Conservation (phyloP, 768 basidiomycete genomes). For the Multifurca ochricompacta region DNA sequence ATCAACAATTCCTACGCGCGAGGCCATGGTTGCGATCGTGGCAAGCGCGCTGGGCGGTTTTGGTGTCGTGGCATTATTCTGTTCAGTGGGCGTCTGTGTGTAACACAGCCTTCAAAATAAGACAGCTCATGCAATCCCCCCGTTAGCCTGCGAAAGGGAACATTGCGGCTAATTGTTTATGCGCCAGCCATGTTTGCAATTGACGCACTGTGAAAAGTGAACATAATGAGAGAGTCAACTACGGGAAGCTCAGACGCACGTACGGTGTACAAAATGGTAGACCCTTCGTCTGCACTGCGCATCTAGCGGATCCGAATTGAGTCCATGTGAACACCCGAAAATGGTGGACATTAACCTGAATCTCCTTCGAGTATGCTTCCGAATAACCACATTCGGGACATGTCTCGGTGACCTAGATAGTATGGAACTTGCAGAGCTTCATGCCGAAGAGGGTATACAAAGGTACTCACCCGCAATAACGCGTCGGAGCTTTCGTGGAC, state of each 20-base stretch:
- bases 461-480: slow-evolving; percentile 50
- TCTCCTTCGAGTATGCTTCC: slow-evolving; percentile 82
- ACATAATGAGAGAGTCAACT: slow-evolving; percentile 13
- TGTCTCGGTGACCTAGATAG: slow-evolving; percentile 70
- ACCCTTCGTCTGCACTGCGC: slow-evolving; percentile 90
- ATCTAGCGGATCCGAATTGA: slow-evolving; percentile 36
- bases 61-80: slow-evolving; percentile 86
- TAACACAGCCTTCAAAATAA: slow-evolving; percentile 29
- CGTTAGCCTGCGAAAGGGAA: neutral
- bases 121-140: neutral
- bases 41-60: slow-evolving; percentile 81
- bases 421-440: neutral
- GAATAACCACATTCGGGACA: slow-evolving; percentile 83
- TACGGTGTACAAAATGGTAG: slow-evolving; percentile 91
- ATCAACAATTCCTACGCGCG: slow-evolving; percentile 53
- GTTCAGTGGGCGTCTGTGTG: slow-evolving; percentile 77
- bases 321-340: neutral
- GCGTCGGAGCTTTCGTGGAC: slow-evolving; percentile 60
- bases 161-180: slow-evolving; percentile 53
- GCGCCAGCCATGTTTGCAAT: slow-evolving; percentile 76
- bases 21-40: slow-evolving; percentile 58
- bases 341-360: slow-evolving; percentile 51
- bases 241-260: slow-evolving; percentile 27
- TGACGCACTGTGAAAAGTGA: slow-evolving; percentile 46
- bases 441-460: neutral